Conservation (phyloP, 805 yeast species). For the Isabelozyma rhagii region DNA sequence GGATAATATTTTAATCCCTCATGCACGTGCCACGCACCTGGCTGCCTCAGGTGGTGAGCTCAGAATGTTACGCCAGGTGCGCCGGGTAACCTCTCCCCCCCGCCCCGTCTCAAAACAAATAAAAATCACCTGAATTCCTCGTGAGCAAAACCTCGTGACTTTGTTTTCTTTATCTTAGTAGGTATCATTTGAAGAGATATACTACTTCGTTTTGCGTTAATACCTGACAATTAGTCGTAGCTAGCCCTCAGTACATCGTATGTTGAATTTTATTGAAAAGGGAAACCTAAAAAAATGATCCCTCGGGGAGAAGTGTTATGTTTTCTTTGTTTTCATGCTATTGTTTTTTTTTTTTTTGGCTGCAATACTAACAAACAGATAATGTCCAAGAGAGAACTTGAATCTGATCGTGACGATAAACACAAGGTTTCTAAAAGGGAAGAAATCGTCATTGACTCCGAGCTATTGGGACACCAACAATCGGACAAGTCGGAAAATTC, state of each 20-base stretch:
- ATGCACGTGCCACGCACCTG: no score
- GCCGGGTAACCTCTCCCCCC: constrained; percentile 9
- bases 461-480: constrained; percentile 40
- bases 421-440: constrained; percentile 11
- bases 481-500: constrained; percentile 15
- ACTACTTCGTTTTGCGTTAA: no score
- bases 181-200: no score
- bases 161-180: constrained; percentile 3
- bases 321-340: background rate
- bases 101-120: constrained; percentile 5
- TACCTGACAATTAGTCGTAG: no score
- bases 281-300: background rate
- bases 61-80: background rate
- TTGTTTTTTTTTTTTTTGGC: background rate
- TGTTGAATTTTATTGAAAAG: background rate
- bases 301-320: background rate
- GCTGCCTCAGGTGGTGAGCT: no score
- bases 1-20: no score
- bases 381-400: constrained; percentile 21
- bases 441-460: constrained; percentile 37
- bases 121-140: constrained; percentile 28
- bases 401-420: constrained; percentile 9
- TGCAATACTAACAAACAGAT: constrained; percentile 2
- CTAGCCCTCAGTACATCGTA: background rate
- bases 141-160: constrained; percentile 27